Evolutionary conservation across 768 basidiomycete species (phyloP), one percentile per base, ranked within the genome.

Genomic region (Mycena olivaceomarginata): DNA sequence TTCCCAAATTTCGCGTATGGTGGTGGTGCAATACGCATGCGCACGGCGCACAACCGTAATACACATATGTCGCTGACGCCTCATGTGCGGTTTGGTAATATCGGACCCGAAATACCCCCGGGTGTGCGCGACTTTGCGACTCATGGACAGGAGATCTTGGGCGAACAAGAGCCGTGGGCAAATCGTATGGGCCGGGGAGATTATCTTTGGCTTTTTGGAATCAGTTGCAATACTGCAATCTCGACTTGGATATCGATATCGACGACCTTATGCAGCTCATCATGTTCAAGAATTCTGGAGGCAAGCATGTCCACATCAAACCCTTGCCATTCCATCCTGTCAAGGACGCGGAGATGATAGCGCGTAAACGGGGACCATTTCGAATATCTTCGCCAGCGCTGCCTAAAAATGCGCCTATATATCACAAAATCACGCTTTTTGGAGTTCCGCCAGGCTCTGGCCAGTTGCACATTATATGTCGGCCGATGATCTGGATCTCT

Each of bases 171-270:
- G 31, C 31, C 67, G 2, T 68, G 67, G 67, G 51, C 67, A 2
- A 68, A 53, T 46, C 67, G 51, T 20, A 68, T 68, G 67, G 67
- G 31, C 2, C 15, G 67, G 18, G 67, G n/a, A 68, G 39, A 37
- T 68, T 48, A 31, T 46, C 12, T n/a, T 31, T n/a, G 20, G 16
- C 40, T 53, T 67, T 22, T 67, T n/a, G 66, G 66, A 67, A 67
- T 46, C 46, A 53, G 16, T 12, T 67, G n/a, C 66, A 67, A 10
- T 15, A 15, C 5, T 67, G 66, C 46, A 67, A 67, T 39, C 46
- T 67, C 1, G 66, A 67, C 22, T 20, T 67, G 6, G 46, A 37
- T 0, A 39, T 31, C 5, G 45, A 51, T 16, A 53, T 67, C 22
- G 31, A 51, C 46, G 22, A 25, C 22, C n/a, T 67, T 37, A 4